Evolutionary conservation across 352 stramenopile species (phyloP), one percentile per base, ranked within the genome.

Genomic region (Globisporangium cystogenes): DNA sequence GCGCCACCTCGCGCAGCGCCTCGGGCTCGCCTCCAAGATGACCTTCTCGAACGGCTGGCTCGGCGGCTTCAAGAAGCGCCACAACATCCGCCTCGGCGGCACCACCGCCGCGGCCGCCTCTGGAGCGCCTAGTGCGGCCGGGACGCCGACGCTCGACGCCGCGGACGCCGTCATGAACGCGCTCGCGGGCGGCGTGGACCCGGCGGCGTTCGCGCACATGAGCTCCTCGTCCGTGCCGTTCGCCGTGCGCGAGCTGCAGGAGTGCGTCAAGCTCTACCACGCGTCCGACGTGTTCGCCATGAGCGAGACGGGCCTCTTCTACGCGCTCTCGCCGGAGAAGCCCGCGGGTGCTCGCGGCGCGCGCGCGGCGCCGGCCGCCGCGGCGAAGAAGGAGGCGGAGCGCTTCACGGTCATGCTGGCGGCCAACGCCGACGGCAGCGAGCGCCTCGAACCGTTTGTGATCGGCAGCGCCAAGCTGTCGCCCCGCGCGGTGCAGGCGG

Each of bases 11-110:
- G 73, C 72, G 0, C 41, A 53, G 40, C 59, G 67, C 54, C 62
- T 86, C 41, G 70, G 75, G 2, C 57, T 84, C 26, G 49, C 64
- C 15, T 69, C 62, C n/a, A 82, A 59, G 20, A 78, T 83, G 67
- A 76, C 46, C 42, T 86, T 86, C 57, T 83, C 72, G 24, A 86
- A 86, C 47, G 74, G 74, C 36, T 86, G 74, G 74, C 65, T 86
- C 10, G 67, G 68, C 31, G 55, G 77, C 31, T 86, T 86, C 49
- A 84, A 86, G 60, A 81, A 45, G 40, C 40, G 40, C 40, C 72
- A 82, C 59, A 82, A 82, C 53, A 80, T 80, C 42, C 64, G 69
- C 11, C 54, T 82, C 4, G 69, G 72, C 10, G 69, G 59, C 37
- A 53, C 58, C 24, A 57, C 63, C 4, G 37, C 41, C 0, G 53